phyloP scores from a whole-genome alignment of 768 basidiomycete genomes.

The Rhodosporidiobolus sp. region DNA sequence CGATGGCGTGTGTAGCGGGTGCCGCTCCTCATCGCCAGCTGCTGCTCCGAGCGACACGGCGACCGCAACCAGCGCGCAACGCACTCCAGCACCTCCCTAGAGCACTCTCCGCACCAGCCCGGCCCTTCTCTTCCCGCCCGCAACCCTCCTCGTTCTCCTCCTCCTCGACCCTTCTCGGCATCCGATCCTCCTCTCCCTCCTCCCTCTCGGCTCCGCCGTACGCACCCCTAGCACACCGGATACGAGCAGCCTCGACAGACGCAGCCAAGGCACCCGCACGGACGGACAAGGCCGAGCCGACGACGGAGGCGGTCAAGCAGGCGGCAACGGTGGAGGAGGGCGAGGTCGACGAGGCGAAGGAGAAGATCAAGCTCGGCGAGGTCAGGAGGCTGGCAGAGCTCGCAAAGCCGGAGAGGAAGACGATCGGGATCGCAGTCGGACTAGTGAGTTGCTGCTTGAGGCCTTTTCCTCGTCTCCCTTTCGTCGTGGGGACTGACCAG shows the following conservation, averaged over 20 bases:
- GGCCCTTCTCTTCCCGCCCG: neutral
- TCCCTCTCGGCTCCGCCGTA: neutral
- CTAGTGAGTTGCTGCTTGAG: conserved; percentile 46
- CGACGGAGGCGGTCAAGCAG: neutral
- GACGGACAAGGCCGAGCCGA: neutral
- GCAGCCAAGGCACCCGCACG: neutral
- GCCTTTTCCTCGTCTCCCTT: neutral
- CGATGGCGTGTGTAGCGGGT: too few relatives aligned
- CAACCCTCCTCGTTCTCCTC: neutral
- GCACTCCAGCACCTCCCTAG: neutral
- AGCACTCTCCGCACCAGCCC: neutral
- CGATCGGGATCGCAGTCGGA: conserved; percentile 70
- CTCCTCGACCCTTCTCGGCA: neutral
- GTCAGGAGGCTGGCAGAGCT: conserved; percentile 58
- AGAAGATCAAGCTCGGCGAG: conserved; percentile 36
- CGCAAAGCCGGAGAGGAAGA: conserved; percentile 76
- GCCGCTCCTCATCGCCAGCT: neutral
- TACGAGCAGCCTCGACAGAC: neutral
- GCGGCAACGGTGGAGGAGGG: neutral
- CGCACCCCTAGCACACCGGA: neutral
- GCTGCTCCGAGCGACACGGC: neutral
- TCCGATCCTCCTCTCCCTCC: neutral
- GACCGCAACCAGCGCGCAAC: neutral
- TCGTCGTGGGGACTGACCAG: neutral
- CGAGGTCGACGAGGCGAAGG: neutral